Evolutionary conservation across 23 red algal genomes (phyloP), one percentile per base, ranked within the genome.

Genomic region (Agarophyton chilense): DNA sequence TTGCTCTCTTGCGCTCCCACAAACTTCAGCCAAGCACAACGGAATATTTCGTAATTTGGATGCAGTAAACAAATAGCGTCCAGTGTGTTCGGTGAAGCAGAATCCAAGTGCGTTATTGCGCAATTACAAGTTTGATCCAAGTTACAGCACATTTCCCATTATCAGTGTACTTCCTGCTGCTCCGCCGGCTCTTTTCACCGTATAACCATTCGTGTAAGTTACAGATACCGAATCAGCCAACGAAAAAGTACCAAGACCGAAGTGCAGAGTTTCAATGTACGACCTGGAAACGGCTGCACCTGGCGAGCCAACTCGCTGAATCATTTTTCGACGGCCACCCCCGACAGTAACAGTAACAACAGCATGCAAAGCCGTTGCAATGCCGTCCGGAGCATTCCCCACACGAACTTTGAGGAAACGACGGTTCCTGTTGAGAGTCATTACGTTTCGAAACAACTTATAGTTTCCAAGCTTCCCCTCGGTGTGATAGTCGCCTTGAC

Each of bases 231-330:
- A 31, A 16, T 34, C 42, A 3, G 29, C 62, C 8, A 14, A 11
- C 62, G 28, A 36, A 26, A 11, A 25, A 75, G 24, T 17, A 13
- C 89, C 89, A 11, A 92, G 54, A 10, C 89, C 89, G 62, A 92
- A 92, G 50, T 92, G 89, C 42, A 92, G 54, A n/a, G 63, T 82
- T 18, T 92, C 75, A 18, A 92, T 77, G 56, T 84, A 80, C 24
- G 77, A 82, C 1, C 43, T 26, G 32, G 55, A 55, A 40, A 84
- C 47, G 25, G 31, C 32, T 16, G 89, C 33, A 12, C 89, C 89
- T 5, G 60, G 51, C 18, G 79, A 72, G 51, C 81, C 89, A 19
- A 92, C 89, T 14, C 89, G 89, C 4, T 49, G 78, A 22, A 68
- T 60, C 79, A 92, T 71, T 3, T 22, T 58, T 21, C 7, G 36